Base-by-base conservation (phyloP, 495 filamentous ascomycete species). In the Poronia punctata region DNA sequence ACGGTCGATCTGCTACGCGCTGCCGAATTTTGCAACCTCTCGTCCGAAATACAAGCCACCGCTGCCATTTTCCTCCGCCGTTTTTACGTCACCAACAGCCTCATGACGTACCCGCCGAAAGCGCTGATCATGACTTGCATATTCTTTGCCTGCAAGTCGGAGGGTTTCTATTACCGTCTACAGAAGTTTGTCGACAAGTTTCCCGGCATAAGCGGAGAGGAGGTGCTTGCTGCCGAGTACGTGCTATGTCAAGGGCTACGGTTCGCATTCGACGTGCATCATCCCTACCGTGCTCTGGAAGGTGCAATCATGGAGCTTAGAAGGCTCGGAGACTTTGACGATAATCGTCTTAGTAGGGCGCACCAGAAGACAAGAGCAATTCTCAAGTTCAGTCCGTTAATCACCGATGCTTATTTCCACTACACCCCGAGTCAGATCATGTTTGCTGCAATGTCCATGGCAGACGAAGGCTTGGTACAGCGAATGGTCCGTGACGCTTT, bases 401-500 rank as follows among this genome's bases (percentile, higher is more conserved):
- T 95, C 48, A 90, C 90, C 18, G 92, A 98, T 54, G 88, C 75
- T 15, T 96, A 96, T 65, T 95, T 97, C 68, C 81, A 95, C 53
- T 97, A 86, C 64, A 94, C 93, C 3, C 93, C 92, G 0, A 82
- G 84, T 10, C 92, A 98, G 60, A 92, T 96, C 57, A 88, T 86
- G 81, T 71, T 95, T 14, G 79, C 86, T 0, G 79, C 88, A 0
- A 65, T 96, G 19, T 66, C 79, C 10, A 65, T 89, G 38, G 83
- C 79, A 0, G 92, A 98, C 54, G 65, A 69, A 25, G 80, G 77
- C 4, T 66, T 96, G 10, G 75, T 79, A 1, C 65, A 76, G 48
- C 80, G 82, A 46, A 83, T 93, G 54, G 72, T 97, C 9, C 67
- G 75, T 27, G 70, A 78, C 2, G 94, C 92, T 52, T 73, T 94